These are phyloP conservation scores for Backusella westeae DNA, from an alignment of 192 early-diverging fungal genomes.

Conservation along the genomic window DNA sequence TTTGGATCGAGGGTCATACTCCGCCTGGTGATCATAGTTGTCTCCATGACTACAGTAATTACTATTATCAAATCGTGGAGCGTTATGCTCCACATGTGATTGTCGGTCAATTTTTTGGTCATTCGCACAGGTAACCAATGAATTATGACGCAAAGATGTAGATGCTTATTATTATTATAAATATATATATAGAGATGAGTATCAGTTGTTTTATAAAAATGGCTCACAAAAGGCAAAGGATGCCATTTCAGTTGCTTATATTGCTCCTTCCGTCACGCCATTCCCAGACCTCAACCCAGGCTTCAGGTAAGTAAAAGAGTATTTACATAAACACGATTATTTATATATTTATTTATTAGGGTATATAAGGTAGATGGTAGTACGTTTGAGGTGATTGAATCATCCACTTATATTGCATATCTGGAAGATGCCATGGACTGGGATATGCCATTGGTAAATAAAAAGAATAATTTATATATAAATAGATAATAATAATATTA, in stretches of 20 bases:
- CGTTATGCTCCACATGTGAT: conserved; percentile 55
- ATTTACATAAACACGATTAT: background rate
- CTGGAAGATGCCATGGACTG: conserved; percentile 37
- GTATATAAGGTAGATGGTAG: conserved; percentile 51
- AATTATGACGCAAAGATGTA: too few species aligned
- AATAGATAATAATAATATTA: background rate
- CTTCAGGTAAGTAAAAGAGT: conserved; percentile 34
- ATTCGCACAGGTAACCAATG: conserved; percentile 40
- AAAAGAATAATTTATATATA: too few species aligned
- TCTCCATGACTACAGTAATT: conserved; percentile 47
- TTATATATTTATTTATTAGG: conserved; percentile 7
- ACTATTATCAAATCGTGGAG: conserved; percentile 55
- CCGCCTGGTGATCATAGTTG: conserved; percentile 45
- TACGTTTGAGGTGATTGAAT: conserved; percentile 51
- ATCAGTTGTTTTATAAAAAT: conserved; percentile 48
- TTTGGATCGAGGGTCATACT: conserved; percentile 57
- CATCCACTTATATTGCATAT: conserved; percentile 50
- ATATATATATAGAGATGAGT: conserved; percentile 38
- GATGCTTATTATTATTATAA: background rate
- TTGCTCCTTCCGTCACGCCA: conserved; percentile 51
- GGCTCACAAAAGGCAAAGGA: conserved; percentile 29
- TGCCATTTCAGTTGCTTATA: conserved; percentile 46
- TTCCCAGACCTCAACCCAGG: conserved; percentile 52
- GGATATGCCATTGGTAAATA: conserved; percentile 29
- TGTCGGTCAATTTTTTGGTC: conserved; percentile 57